Percentiles rank a stretch among this genome's conserved stretches.
These are phyloP conservation scores for Ceratocystis eucalypticola DNA, from an alignment of 2,329 filamentous ascomycete species.

Conservation along the genomic window DNA sequence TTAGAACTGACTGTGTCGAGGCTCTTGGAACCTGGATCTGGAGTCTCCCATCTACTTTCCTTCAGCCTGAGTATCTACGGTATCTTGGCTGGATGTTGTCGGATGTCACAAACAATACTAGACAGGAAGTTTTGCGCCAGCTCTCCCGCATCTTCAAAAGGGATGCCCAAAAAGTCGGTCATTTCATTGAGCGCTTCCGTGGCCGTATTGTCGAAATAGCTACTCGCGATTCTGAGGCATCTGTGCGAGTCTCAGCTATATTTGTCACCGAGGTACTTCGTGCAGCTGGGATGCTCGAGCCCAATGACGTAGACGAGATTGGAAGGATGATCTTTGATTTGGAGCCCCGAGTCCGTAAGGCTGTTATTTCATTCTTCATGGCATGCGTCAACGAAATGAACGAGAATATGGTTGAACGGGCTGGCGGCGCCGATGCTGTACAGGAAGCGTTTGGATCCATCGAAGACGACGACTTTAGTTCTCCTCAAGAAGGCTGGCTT, in stretches of 20 bases:
- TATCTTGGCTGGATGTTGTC: constrained; percentile 95
- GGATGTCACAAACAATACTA: constrained; percentile 58
- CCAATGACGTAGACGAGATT: constrained; percentile 77
- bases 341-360: constrained; percentile 71
- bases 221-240: constrained; percentile 66
- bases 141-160: constrained; percentile 66
- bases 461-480: constrained; percentile 63
- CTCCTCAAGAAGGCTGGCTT: constrained; percentile 72
- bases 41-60: constrained; percentile 71
- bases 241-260: constrained; percentile 67
- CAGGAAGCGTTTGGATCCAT: constrained; percentile 59
- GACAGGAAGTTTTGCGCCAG: constrained; percentile 78
- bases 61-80: constrained; percentile 77
- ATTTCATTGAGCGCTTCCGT: constrained; percentile 87
- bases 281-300: constrained; percentile 74
- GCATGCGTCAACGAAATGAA: constrained; percentile 74
- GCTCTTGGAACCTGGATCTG: constrained; percentile 83
- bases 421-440: constrained; percentile 65
- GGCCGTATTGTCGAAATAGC: constrained; percentile 85
- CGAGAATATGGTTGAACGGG: constrained; percentile 64
- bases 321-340: constrained; percentile 81
- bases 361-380: constrained; percentile 80
- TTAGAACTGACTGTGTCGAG: constrained; percentile 76
- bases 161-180: constrained; percentile 68
- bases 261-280: constrained; percentile 71